Evolutionary conservation across 805 yeast species (phyloP), one percentile per base, ranked within the genome.

Genomic region (Jamesozyma lodderae): DNA sequence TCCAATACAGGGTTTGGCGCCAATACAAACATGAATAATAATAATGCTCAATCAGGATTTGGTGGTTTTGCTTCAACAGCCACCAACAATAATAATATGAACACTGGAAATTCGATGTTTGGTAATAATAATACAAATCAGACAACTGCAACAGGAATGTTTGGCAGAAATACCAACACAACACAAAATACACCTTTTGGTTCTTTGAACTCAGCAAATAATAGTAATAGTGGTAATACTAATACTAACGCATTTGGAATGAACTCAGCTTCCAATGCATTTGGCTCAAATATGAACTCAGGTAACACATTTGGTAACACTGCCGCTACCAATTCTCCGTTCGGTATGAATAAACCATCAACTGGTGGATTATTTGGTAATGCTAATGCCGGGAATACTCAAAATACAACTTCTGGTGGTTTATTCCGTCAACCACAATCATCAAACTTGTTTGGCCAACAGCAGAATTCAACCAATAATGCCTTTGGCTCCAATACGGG

Each of bases 281-380:
- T 59, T 23, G 35, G 35, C 9, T 11, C 45, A 22, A 51, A 46
- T 31, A 49, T 14, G 13, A 22, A 17, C 11, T 46, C 36, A 19
- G 26, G 20, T 17, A 37, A 14, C 19, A 45, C 41, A 31, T 56
- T 35, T 64, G 68, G 41, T 62, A 48, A 41, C 22, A 54, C 48
- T 36, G 43, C 25, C 22, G 47, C 44, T 28, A 52, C 48, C 34
- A 45, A 48, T 33, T 37, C 47, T 18, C 16, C 38, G n/a, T 71
- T 72, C 46, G 63, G 69, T 19, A 40, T 52, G 36, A 51, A 52
- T 36, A 55, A 49, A 34, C 49, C 51, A 4, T 32, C 44, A 6
- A 37, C 51, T 2, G 47, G 63, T 33, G 45, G 47, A 6, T 19
- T 51, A 38, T 55, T 53, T 49, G 66, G 51, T 13, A 37, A 47